Conservation (phyloP, 345 rosid species). For the Mallotus nudiflorus region DNA sequence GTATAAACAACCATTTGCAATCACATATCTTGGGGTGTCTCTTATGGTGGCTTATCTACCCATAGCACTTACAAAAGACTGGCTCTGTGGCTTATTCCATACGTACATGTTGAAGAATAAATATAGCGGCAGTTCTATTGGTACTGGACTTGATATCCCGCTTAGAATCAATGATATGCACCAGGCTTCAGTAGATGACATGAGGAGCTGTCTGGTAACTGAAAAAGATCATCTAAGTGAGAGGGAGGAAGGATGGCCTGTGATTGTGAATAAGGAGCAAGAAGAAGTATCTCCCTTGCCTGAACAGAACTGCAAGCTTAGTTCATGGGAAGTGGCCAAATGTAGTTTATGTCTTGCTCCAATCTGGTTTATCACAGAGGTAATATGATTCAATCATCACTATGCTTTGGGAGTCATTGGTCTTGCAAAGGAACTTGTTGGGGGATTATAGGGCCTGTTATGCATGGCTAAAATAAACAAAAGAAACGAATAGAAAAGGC, state of each 20-base stretch:
- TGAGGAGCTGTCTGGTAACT: conserved; percentile 20
- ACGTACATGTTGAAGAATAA: conserved; percentile 13
- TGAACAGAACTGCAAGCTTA: conserved; percentile 18
- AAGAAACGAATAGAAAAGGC: not conserved
- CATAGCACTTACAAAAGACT: conserved; percentile 43
- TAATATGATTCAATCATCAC: conserved; percentile 12
- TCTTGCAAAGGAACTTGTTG: not conserved
- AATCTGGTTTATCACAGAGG: conserved; percentile 71
- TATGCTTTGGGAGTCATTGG: not conserved
- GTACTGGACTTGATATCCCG: conserved; percentile 40
- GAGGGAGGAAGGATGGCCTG: conserved; percentile 50
- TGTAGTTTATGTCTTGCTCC: conserved; percentile 59
- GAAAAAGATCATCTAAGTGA: conserved; percentile 44
- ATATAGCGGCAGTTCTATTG: conserved; percentile 6
- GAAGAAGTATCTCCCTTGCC: conserved; percentile 23
- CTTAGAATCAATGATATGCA: conserved; percentile 37
- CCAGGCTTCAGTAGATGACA: conserved; percentile 22
- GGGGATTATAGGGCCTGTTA: not conserved
- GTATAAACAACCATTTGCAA: conserved; percentile 60
- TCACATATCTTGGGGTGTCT: conserved; percentile 63
- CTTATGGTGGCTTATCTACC: conserved; percentile 66
- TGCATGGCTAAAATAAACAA: not conserved
- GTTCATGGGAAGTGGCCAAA: conserved; percentile 44
- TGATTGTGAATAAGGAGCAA: conserved; percentile 33
- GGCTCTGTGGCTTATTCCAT: conserved; percentile 34